Evolutionary conservation across 495 filamentous ascomycete species (phyloP), one percentile per base, ranked within the genome.

Genomic region (Lasiosphaeria hispida): DNA sequence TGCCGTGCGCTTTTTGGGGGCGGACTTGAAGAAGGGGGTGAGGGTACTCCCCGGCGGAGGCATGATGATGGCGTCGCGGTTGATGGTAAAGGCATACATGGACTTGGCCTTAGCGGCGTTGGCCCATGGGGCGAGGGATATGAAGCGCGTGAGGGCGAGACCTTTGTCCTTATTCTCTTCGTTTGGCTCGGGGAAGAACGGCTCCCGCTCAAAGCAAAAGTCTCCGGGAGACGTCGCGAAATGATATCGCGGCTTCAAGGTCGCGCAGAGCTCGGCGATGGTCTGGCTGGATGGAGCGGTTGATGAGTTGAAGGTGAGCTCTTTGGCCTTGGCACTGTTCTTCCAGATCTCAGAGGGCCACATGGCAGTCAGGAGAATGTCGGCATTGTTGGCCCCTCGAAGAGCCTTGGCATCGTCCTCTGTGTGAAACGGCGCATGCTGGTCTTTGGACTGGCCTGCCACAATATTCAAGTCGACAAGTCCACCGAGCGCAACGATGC

Each of bases 161-260:
- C 77, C 69, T 11, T 60, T 59, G n/a, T 73, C 69, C 10, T 65
- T 64, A 1, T 69, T 61, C 2, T 63, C 65, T 13, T 61, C 65
- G 11, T 61, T 57, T 0, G 63, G 40, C 33, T 67, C 65, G 65
- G 95, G 87, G 70, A 91, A 89, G 80, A 96, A 97, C 0, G 94
- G 92, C 68, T 96, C 94, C 15, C 94, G 85, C 74, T 97, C 93
- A 63, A 84, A 97, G 74, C 88, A 93, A 63, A 85, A 79, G 8
- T 76, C 62, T 38, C 43, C 67, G 7, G 82, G 77, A 0, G 90
- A 87, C 10, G 81, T 72, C 11, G 88, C 83, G 69, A 98, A 87
- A 72, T 97, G 92, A 66, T 98, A 98, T 17, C 89, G 82, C 10
- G 94, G 94, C 61, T 89, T 91, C 8, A 96, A 66, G 1, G 84